These are phyloP conservation scores for Acorus gramineus DNA, from an alignment of 106 monocot species.

Conservation along the genomic window DNA sequence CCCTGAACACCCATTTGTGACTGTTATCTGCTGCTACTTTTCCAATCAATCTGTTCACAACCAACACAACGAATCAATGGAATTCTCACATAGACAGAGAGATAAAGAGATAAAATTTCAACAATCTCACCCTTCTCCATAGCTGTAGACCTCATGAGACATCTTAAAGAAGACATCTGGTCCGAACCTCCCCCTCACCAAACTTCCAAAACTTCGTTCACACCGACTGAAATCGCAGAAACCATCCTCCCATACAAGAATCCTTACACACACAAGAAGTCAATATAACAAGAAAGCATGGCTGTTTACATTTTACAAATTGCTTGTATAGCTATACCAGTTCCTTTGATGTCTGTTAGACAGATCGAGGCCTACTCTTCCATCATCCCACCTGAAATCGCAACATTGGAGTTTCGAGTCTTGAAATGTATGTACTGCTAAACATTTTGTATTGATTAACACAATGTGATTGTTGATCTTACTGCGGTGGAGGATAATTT, in stretches of 20 bases:
- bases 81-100: neutral
- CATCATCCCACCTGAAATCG: constrained; percentile 6
- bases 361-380: too few relatives aligned
- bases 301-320: too few relatives aligned
- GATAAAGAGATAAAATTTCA: too few relatives aligned
- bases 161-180: too few relatives aligned
- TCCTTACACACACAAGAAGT: neutral
- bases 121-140: too few relatives aligned
- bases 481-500: constrained; percentile 7
- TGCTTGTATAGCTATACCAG: neutral
- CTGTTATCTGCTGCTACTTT: constrained; percentile 9
- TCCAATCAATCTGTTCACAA: constrained; percentile 1
- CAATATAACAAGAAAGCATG: too few relatives aligned
- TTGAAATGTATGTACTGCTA: neutral
- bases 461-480: neutral
- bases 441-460: neutral
- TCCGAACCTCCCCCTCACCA: too few relatives aligned
- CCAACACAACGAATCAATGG: neutral
- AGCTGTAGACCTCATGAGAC: too few relatives aligned
- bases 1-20: constrained; percentile 1
- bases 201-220: neutral
- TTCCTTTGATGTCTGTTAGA: neutral
- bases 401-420: neutral
- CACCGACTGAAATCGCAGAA: constrained; percentile 3
- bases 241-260: constrained; percentile 8